phyloP scores from a whole-genome alignment of 2,329 filamentous ascomycete species.

The Zymoseptoria crescenta region DNA sequence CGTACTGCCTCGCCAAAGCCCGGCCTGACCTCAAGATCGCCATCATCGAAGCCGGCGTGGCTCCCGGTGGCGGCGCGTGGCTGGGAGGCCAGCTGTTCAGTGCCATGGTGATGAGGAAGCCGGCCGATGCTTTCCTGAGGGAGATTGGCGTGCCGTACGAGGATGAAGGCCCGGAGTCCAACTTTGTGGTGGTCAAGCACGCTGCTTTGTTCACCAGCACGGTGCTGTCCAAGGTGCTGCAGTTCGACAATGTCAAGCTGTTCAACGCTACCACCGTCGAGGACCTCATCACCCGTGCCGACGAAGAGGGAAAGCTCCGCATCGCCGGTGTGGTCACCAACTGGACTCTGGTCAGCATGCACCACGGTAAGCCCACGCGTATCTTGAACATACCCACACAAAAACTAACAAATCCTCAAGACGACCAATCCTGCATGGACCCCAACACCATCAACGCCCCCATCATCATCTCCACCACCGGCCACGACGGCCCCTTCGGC shows the following conservation, averaged over 20 bases:
- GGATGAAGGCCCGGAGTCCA: constrained; percentile 57
- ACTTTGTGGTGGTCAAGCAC: constrained; percentile 89
- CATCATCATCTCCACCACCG: constrained; percentile 79
- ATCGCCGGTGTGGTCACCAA: constrained; percentile 89
- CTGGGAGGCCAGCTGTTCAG: constrained; percentile 90
- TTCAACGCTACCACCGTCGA: constrained; percentile 94
- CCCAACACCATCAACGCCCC: constrained; percentile 95
- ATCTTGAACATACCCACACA: neutral
- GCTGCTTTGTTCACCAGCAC: constrained; percentile 88
- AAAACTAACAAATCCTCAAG: neutral
- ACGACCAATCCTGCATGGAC: constrained; percentile 80
- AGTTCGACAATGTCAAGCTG: constrained; percentile 86
- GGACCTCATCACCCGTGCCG: constrained; percentile 76
- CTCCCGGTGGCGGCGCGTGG: constrained; percentile 84
- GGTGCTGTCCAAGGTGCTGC: constrained; percentile 71
- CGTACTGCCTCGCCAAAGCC: constrained; percentile 74
- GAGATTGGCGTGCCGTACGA: constrained; percentile 80
- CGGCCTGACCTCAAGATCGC: constrained; percentile 88
- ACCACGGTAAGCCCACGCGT: constrained; percentile 19
- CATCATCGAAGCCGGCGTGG: constrained; percentile 80
- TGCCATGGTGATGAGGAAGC: constrained; percentile 92
- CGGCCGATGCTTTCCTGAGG: constrained; percentile 73
- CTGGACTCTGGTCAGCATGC: constrained; percentile 77
- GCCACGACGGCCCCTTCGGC: constrained; percentile 78
- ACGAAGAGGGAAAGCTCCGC: constrained; percentile 48